Evolutionary conservation across 2,329 filamentous ascomycete genomes (phyloP).

Genomic region (Hymenoscyphus albidus): DNA sequence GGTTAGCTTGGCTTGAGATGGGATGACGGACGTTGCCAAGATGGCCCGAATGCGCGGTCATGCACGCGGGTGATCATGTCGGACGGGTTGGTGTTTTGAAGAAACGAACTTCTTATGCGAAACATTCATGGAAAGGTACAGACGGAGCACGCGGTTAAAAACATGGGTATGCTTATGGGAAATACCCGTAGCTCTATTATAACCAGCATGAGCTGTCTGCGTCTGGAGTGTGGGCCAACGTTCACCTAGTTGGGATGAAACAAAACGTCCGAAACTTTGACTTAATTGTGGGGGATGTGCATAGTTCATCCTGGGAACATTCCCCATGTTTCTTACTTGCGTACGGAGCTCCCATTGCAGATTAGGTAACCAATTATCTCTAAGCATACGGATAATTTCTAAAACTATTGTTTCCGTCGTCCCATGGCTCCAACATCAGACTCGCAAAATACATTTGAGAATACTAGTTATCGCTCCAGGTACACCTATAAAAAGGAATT

Average conservation of each 20-base stretch:
- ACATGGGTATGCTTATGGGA: too few relatives aligned
- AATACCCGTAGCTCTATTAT: background rate
- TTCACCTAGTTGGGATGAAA: background rate
- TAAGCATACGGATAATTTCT: background rate
- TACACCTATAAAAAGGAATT: too few relatives aligned
- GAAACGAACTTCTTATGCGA: background rate
- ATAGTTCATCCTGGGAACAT: background rate
- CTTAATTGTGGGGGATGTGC: background rate
- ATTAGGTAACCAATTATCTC: constrained; percentile 3
- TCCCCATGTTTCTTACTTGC: background rate
- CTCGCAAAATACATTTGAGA: background rate
- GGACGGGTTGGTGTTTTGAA: background rate
- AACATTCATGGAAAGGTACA: too few relatives aligned
- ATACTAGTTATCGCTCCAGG: too few relatives aligned
- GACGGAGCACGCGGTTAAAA: too few relatives aligned
- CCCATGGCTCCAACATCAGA: background rate
- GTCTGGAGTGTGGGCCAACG: background rate
- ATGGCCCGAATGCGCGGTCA: background rate
- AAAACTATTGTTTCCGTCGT: constrained; percentile 9
- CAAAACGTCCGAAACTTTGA: background rate
- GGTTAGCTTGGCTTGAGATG: background rate
- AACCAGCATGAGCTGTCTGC: background rate
- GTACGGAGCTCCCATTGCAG: background rate
- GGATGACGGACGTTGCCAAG: background rate
- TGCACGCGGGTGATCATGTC: background rate